Evolutionary conservation across 2,329 filamentous ascomycete genomes (phyloP), one percentile per base, ranked within the genome.

Genomic region (Venturia asperata): DNA sequence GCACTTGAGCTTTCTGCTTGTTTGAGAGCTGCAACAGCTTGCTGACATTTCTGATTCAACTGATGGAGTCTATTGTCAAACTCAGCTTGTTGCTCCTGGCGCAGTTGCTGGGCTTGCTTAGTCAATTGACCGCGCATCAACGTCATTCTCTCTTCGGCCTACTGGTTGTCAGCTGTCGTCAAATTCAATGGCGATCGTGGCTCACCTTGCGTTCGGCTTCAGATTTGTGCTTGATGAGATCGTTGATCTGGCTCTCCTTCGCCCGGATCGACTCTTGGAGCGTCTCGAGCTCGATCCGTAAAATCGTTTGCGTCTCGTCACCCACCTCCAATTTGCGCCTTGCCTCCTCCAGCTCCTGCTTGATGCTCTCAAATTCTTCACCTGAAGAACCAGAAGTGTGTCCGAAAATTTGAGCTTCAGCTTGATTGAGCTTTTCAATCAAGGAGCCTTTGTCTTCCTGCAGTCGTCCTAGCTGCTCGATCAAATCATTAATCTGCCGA

Each of bases 51-150:
- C 24, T 67, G 58, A 5, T 42, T 56, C 21, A 24, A 34, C 52
- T 65, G 65, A 19, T 42, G 63, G 15, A 65, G 6, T 34, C 61
- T 62, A 43, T 67, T 65, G 13, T 67, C 63, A 56, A 55, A 63
- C 13, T 56, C 56, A 49, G 65, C 65, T 24, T 52, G 24, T 49
- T 55, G 56, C 34, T 49, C 65, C n/a, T 62, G 49, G 7, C 27
- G 11, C 6, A 67, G 61, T 10, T 62, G 64, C 24, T 65, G 34
- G 10, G 24, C 24, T 37, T 67, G 63, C 21, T 37, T 60, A 9
- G 30, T 37, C 47, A 64, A 41, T 11, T 60, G 42, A 27, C 45
- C 55, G 15, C 45, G 62, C 41, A 63, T 63, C 24, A 24, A 58
- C 7, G 5, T 30, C 13, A 34, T 10, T 27, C 19, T 58, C 27